phyloP scores from a whole-genome alignment of 2,329 filamentous ascomycete genomes.

The Colletotrichum simmondsii region DNA sequence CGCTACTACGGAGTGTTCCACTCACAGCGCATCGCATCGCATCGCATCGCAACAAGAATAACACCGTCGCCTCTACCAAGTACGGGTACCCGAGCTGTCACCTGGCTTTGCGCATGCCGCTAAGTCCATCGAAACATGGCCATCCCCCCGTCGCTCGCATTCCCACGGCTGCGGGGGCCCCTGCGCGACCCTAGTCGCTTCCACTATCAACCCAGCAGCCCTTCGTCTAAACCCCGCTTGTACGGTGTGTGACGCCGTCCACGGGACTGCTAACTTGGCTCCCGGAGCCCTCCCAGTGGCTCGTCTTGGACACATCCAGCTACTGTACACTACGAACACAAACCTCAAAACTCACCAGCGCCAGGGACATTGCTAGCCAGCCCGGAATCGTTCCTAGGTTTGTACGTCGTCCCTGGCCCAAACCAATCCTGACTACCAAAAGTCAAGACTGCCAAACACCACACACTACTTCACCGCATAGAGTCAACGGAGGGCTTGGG shows the following conservation, averaged over 20 bases:
- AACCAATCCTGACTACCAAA: background rate
- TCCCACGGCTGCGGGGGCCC: slow-evolving; percentile 27
- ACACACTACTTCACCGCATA: background rate
- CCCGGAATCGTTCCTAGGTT: background rate
- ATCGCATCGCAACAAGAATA: background rate
- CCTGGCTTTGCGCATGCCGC: background rate
- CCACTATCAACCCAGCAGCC: slow-evolving; percentile 20
- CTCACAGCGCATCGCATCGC: background rate
- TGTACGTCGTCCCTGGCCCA: background rate
- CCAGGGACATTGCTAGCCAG: slow-evolving; percentile 7
- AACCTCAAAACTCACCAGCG: background rate
- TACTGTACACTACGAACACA: background rate
- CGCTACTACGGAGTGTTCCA: background rate
- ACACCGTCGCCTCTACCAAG: background rate
- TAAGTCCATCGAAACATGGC: slow-evolving; percentile 20
- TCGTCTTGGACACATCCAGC: background rate
- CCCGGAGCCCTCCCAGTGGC: slow-evolving; percentile 12
- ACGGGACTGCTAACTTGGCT: slow-evolving; percentile 28
- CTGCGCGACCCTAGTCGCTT: slow-evolving; percentile 20
- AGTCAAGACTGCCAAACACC: too few species aligned
- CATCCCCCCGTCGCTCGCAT: slow-evolving; percentile 19
- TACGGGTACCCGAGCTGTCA: background rate
- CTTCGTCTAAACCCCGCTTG: slow-evolving; percentile 32
- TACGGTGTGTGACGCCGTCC: slow-evolving; percentile 20
- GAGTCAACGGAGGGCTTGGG: background rate